These are phyloP conservation scores for Myxozyma melibiosi DNA, from an alignment of 805 yeast genomes.

Conservation along the genomic window DNA sequence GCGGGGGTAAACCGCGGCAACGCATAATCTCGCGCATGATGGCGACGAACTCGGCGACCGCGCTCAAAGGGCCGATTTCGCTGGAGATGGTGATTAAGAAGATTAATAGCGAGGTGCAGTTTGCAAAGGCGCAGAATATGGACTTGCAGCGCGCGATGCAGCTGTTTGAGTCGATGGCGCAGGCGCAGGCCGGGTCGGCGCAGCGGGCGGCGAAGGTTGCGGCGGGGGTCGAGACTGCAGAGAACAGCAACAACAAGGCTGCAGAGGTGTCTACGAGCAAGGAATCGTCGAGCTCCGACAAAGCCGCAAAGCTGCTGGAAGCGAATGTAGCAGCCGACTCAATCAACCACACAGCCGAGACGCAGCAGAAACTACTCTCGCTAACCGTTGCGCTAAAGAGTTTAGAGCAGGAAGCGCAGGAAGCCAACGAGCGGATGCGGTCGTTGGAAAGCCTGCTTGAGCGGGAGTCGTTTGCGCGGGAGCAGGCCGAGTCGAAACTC, in stretches of 20 bases:
- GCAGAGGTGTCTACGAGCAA: neutral
- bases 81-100: constrained; percentile 30
- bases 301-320: too few species aligned
- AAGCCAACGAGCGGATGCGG: constrained; percentile 4
- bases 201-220: constrained; percentile 2
- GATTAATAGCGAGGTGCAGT: constrained; percentile 24
- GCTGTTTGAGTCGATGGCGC: constrained; percentile 22
- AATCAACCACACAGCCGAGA: neutral
- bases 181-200: constrained; percentile 7
- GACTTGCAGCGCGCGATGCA: constrained; percentile 27
- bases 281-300: too few species aligned
- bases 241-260: neutral
- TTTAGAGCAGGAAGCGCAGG: constrained; percentile 12
- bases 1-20: constrained; percentile 13
- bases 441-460: constrained; percentile 22
- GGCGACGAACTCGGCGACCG: neutral
- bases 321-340: too few species aligned
- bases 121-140: constrained; percentile 20
- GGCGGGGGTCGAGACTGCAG: neutral
- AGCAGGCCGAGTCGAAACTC: constrained; percentile 23
- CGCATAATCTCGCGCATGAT: constrained; percentile 32
- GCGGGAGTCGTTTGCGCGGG: constrained; percentile 11
- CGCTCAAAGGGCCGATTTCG: constrained; percentile 29
- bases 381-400: constrained; percentile 13
- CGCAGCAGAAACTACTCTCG: constrained; percentile 14